These are phyloP conservation scores for Lathyrus oleraceus DNA, from an alignment of 306 rosid genomes.

Conservation along the genomic window DNA sequence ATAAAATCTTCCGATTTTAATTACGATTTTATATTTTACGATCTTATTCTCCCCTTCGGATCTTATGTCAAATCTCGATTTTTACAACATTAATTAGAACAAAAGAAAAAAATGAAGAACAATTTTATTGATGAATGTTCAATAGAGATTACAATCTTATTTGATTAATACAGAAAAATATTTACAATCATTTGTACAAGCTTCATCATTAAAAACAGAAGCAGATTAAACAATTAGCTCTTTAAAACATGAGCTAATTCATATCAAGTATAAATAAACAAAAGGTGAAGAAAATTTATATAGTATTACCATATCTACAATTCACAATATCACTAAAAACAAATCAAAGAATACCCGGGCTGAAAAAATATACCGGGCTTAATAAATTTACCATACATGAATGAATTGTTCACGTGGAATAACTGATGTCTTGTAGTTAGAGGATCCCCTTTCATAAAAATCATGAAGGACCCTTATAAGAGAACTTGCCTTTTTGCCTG, in stretches of 20 bases:
- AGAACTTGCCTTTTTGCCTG: slow-evolving; percentile 63
- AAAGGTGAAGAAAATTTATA: slow-evolving; percentile 25
- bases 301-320: slow-evolving; percentile 35
- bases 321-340: slow-evolving; percentile 28
- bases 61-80: too few relatives aligned
- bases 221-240: slow-evolving; percentile 57
- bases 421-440: slow-evolving; percentile 45
- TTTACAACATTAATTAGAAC: too few relatives aligned
- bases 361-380: slow-evolving; percentile 42
- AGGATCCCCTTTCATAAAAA: slow-evolving; percentile 56
- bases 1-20: too few relatives aligned
- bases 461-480: slow-evolving; percentile 72
- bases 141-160: slow-evolving; percentile 28
- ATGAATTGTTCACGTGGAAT: slow-evolving; percentile 57
- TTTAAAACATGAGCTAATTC: slow-evolving; percentile 57
- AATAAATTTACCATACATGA: slow-evolving; percentile 60
- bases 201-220: slow-evolving; percentile 56
- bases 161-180: slow-evolving; percentile 30
- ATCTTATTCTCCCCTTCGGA: too few relatives aligned
- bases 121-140: slow-evolving; percentile 19
- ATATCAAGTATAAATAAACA: slow-evolving; percentile 15
- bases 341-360: slow-evolving; percentile 43
- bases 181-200: slow-evolving; percentile 41
- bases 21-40: too few relatives aligned
- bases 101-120: not conserved